Percentiles rank a stretch among this genome's conserved stretches.
Conservation (phyloP, 441 rosid genomes). For the Populus tomentosa region DNA sequence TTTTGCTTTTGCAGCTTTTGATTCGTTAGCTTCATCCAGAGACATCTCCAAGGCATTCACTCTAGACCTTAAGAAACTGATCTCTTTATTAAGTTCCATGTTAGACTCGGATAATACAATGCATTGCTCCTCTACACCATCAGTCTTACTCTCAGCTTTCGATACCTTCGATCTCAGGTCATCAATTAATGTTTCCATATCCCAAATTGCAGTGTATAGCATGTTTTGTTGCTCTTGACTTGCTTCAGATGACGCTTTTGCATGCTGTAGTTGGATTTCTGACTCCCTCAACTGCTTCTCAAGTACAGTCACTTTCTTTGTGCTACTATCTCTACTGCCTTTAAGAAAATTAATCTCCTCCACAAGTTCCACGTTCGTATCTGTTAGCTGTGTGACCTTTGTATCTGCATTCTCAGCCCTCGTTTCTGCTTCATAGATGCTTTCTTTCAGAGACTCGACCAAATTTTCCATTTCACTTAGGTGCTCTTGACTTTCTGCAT, state of each 20-base stretch:
- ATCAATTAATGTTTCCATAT: conserved; percentile 92
- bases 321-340: conserved; percentile 45
- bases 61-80: conserved; percentile 47
- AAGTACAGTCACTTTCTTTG: conserved; percentile 63
- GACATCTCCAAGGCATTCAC: conserved; percentile 47
- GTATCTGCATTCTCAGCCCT: conserved; percentile 68
- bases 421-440: conserved; percentile 55
- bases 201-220: conserved; percentile 95
- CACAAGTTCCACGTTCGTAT: conserved; percentile 64
- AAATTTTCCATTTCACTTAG: conserved; percentile 62
- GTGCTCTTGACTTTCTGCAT: conserved; percentile 61
- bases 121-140: conserved; percentile 73
- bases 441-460: conserved; percentile 65
- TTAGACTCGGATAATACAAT: conserved; percentile 57
- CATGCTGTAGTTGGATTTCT: conserved; percentile 64
- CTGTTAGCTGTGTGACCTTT: conserved; percentile 59
- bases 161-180: conserved; percentile 87
- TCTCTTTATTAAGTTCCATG: conserved; percentile 54
- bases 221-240: conserved; percentile 89
- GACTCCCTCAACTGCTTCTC: conserved; percentile 84
- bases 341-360: conserved; percentile 82
- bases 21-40: conserved; percentile 49
- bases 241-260: conserved; percentile 73
- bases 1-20: conserved; percentile 48
- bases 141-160: conserved; percentile 72